Conservation (phyloP, 169 alveolate species). For the Eimeria praecox region DNA sequence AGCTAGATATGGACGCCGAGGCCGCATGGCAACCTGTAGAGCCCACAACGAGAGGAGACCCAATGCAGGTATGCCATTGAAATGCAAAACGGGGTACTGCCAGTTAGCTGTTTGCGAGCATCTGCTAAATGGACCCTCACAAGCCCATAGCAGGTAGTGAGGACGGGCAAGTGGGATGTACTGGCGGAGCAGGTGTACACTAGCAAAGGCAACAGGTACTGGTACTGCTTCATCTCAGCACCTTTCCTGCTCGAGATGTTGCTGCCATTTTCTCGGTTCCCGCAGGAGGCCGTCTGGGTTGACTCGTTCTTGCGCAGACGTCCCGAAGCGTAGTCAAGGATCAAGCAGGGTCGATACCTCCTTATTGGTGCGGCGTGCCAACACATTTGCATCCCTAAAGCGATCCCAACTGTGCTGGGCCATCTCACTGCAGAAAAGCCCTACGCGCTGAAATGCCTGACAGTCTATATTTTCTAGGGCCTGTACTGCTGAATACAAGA, state of each 20-base stretch:
- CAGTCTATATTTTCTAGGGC: not conserved
- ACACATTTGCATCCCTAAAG: not conserved
- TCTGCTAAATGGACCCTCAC: not conserved
- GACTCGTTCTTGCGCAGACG: slow-evolving; percentile 71
- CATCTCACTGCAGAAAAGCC: not conserved
- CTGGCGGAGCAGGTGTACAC: not conserved
- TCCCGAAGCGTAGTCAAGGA: slow-evolving; percentile 27
- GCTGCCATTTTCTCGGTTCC: slow-evolving; percentile 11
- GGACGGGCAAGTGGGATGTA: not conserved
- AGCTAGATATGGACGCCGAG: slow-evolving; percentile 53
- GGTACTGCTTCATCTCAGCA: not conserved
- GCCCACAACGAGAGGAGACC: slow-evolving; percentile 25
- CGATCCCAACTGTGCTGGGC: not conserved
- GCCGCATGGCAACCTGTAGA: slow-evolving; percentile 49
- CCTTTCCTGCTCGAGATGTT: not conserved
- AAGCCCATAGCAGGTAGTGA: not conserved
- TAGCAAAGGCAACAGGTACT: not conserved
- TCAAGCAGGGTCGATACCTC: not conserved
- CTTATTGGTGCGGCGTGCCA: not conserved
- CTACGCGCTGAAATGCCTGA: not conserved
- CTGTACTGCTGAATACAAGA: not conserved
- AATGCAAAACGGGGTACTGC: not conserved
- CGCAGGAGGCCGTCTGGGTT: slow-evolving; percentile 69
- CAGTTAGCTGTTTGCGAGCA: not conserved
- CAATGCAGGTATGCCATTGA: not conserved